These are phyloP conservation scores for Soucietia sequanensis DNA, from an alignment of 805 yeast genomes.

Conservation along the genomic window DNA sequence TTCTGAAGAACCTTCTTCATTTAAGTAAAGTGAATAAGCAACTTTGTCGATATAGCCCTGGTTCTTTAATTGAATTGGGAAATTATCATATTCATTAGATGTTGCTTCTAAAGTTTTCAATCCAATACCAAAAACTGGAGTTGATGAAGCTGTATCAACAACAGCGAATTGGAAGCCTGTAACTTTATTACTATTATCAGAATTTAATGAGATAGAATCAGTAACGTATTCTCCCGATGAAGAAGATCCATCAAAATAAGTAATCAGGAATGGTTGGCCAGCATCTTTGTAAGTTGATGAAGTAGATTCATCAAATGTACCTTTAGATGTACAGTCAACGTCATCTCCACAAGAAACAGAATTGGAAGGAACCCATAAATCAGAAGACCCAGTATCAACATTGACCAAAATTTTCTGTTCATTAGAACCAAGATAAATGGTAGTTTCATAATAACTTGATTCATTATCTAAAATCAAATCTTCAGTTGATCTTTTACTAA, in stretches of 20 bases:
- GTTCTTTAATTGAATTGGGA: conserved; percentile 32
- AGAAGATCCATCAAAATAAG: conserved; percentile 40
- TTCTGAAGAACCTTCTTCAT: conserved; percentile 13
- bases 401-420: conserved; percentile 16
- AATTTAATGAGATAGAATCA: conserved; percentile 4
- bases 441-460: conserved; percentile 4
- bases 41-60: conserved; percentile 32
- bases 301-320: conserved; percentile 32
- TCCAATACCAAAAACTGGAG: conserved; percentile 25
- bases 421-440: conserved; percentile 19
- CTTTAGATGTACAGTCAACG: conserved; percentile 21
- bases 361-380: conserved; percentile 23
- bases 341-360: conserved; percentile 18
- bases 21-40: conserved; percentile 38
- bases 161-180: conserved; percentile 11
- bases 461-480: not conserved
- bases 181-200: conserved; percentile 2
- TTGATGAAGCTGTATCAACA: conserved; percentile 5
- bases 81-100: conserved; percentile 23
- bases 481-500: not conserved
- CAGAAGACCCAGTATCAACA: conserved; percentile 32
- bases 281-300: conserved; percentile 28
- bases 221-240: conserved; percentile 50
- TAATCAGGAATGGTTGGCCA: conserved; percentile 16
- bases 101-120: conserved; percentile 1